Conservation (phyloP, 2,329 filamentous ascomycete species). For the Calonectria pseudoturangicola region DNA sequence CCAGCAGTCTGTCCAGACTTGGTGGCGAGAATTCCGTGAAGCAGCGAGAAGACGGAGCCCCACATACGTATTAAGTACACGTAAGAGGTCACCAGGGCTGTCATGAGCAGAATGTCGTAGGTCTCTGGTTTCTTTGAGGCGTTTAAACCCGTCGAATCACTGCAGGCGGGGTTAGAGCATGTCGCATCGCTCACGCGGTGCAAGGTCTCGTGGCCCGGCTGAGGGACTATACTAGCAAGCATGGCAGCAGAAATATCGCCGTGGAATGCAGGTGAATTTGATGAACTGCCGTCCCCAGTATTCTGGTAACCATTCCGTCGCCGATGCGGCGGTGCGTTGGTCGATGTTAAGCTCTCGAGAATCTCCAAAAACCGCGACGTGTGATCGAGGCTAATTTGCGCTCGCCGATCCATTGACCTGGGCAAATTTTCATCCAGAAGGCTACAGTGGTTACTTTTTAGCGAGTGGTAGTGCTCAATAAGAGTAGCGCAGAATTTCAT, state of each 20-base stretch:
- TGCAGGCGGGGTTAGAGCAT: background rate
- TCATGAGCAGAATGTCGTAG: conserved; percentile 4
- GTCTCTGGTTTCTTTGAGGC: background rate
- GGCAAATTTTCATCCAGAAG: background rate
- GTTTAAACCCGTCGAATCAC: background rate
- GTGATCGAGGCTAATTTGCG: background rate
- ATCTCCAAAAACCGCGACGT: conserved; percentile 2
- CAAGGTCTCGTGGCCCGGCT: background rate
- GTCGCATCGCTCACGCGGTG: background rate
- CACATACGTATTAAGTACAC: background rate
- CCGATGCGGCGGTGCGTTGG: background rate
- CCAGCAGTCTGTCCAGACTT: background rate
- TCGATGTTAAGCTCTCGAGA: conserved; percentile 10
- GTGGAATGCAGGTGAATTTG: background rate
- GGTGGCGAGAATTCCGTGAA: conserved; percentile 1
- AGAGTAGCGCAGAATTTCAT: conserved; percentile 10
- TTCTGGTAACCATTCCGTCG: background rate
- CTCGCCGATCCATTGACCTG: background rate
- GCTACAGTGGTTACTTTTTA: background rate
- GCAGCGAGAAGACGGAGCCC: conserved; percentile 3
- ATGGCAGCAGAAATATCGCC: background rate
- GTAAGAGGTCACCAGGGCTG: background rate
- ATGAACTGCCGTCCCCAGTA: background rate
- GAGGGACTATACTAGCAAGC: background rate
- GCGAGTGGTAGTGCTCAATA: conserved; percentile 1